These are phyloP conservation scores for Simplicillium aogashimaense DNA, from an alignment of 2,329 filamentous ascomycete genomes.

Conservation along the genomic window DNA sequence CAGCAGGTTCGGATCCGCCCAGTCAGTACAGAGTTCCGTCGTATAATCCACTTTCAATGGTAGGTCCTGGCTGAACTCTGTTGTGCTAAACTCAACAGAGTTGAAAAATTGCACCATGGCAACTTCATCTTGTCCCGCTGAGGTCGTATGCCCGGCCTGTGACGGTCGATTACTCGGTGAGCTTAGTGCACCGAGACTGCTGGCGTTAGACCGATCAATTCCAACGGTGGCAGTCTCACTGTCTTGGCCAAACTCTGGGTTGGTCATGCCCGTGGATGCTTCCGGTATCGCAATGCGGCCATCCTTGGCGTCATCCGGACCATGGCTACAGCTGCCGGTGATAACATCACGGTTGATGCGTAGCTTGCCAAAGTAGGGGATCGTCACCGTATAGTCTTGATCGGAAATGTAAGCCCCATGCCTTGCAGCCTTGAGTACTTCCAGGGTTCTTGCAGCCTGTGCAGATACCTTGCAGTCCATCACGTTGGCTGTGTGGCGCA, in stretches of 20 bases:
- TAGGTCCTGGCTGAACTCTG: constrained; percentile 1
- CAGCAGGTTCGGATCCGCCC: constrained; percentile 2
- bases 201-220: not conserved
- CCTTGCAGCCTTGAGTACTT: constrained; percentile 21
- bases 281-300: not conserved
- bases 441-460: constrained; percentile 28
- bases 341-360: constrained; percentile 2
- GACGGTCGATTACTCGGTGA: too few species aligned
- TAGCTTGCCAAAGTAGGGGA: constrained; percentile 32
- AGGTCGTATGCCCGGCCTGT: too few species aligned
- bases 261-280: too few species aligned
- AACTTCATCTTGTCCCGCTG: too few species aligned
- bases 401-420: constrained; percentile 11
- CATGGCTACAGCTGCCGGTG: not conserved
- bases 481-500: constrained; percentile 7
- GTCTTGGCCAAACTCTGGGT: not conserved
- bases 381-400: constrained; percentile 25
- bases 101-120: not conserved
- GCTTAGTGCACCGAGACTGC: too few species aligned
- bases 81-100: constrained; percentile 3
- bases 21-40: constrained; percentile 3
- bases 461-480: constrained; percentile 29
- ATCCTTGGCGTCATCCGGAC: not conserved
- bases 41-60: not conserved
- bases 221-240: not conserved